Evolutionary conservation across 345 rosid genomes (phyloP).

Genomic region (Dovyalis caffra): DNA sequence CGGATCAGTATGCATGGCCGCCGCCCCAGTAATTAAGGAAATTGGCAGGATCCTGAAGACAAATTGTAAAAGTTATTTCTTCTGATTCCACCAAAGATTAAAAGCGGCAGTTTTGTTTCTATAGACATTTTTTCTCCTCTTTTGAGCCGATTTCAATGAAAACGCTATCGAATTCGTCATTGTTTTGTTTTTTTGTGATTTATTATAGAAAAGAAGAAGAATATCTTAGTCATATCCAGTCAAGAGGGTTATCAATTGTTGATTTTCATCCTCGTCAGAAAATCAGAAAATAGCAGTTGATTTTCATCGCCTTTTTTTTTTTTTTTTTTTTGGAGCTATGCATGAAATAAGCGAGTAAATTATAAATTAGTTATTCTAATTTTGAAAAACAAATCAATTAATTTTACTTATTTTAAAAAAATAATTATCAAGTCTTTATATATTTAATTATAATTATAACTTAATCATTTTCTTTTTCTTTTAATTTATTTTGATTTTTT

Average conservation of each 20-base stretch:
- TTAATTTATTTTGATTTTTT: too few relatives aligned
- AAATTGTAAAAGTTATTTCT: not conserved
- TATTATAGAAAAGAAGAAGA: too few relatives aligned
- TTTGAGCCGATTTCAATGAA: conserved; percentile 15
- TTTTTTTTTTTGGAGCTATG: too few relatives aligned
- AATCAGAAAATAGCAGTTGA: too few relatives aligned
- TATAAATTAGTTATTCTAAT: too few relatives aligned
- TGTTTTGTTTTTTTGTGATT: not conserved
- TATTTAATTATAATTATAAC: too few relatives aligned
- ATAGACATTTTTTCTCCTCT: not conserved
- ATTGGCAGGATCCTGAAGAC: not conserved
- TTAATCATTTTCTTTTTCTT: too few relatives aligned
- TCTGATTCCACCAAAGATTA: not conserved
- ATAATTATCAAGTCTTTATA: too few relatives aligned
- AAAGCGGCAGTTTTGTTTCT: not conserved
- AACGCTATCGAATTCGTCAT: not conserved
- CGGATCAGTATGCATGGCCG: not conserved
- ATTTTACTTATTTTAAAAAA: too few relatives aligned
- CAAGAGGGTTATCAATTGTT: not conserved
- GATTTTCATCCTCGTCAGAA: not conserved
- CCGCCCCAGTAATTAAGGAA: not conserved
- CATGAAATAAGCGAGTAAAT: too few relatives aligned
- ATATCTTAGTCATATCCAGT: not conserved
- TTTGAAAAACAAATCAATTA: too few relatives aligned
- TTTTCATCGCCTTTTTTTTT: too few relatives aligned